Base-by-base conservation (phyloP, 2,329 filamentous ascomycete species). In the Colletotrichum sp. region DNA sequence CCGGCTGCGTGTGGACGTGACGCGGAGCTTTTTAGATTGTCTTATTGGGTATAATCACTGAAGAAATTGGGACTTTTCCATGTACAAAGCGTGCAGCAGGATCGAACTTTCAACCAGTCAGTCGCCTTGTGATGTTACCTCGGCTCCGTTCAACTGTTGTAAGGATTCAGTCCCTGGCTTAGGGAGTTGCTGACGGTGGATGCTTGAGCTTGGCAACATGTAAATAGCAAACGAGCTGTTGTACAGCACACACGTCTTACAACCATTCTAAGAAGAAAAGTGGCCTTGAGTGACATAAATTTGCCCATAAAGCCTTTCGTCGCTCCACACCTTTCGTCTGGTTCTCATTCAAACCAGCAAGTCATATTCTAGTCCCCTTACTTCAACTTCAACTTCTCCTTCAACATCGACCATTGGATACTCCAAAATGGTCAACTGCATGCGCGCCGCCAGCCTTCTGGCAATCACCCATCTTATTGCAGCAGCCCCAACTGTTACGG, bases 391-490 rank as follows among this genome's bases (percentile, higher is more conserved):
- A 4, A 18, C 5, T 26, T 26, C 21, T 57, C 21, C n/a, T 32
- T n/a, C 21, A 49, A 36, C 12, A 44, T 36, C 63, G 15, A 16
- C 26, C 24, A 28, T n/a, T n/a, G n/a, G n/a, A n/a, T 10, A 44
- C 24, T 9, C 39, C 39, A 73, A 44, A 26, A 73, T 70, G 71
- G 71, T 73, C 44, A 73, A 64, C n/a, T 57, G 70, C 57, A 60
- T 64, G 21, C 66, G 30, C 28, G 39, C 55, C 24, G 71, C 71
- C 10, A 32, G 71, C 57, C 66, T 73, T 18, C 16, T 73, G 57
- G 71, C 66, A 57, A 36, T 70, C 10, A 6, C 32, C 16, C 39
- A 32, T 13, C 18, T 70, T 44, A 36, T 64, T 15, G 30, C 39
- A 12, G 71, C 71, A 2, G 66, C 66, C 9, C 57, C 66, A 15